A percentile compares a stretch with the other conserved stretches of the same genome.
Conservation (phyloP, 2,329 filamentous ascomycete species). For the Epicoccum sorghinum region DNA sequence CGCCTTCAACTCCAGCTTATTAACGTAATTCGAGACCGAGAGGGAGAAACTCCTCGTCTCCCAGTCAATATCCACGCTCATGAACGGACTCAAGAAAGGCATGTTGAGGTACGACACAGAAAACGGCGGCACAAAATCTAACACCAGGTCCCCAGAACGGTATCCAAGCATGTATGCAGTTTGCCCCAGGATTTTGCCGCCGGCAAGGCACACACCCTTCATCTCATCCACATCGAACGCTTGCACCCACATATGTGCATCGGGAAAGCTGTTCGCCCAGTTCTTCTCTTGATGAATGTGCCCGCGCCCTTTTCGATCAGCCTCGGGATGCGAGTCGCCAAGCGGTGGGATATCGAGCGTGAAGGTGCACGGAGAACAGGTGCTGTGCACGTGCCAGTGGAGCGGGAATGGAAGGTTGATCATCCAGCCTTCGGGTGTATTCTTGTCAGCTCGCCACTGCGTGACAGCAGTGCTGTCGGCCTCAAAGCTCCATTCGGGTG, state of each 20-base stretch:
- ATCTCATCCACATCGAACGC: constrained; percentile 29
- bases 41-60: constrained; percentile 47
- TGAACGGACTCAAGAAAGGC: constrained; percentile 50
- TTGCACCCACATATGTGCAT: constrained; percentile 49
- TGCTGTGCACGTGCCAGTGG: constrained; percentile 59
- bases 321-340: constrained; percentile 24
- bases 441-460: constrained; percentile 45
- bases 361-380: constrained; percentile 50
- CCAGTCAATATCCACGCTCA: constrained; percentile 51
- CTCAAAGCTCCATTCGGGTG: constrained; percentile 47
- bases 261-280: constrained; percentile 55
- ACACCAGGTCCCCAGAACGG: constrained; percentile 41
- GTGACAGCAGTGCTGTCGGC: constrained; percentile 48
- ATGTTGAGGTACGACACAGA: constrained; percentile 41
- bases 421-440: constrained; percentile 55
- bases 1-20: constrained; percentile 51
- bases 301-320: constrained; percentile 42
- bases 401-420: constrained; percentile 55
- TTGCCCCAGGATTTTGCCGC: constrained; percentile 43
- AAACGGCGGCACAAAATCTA: constrained; percentile 55
- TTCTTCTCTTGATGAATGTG: constrained; percentile 59
- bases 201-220: constrained; percentile 39
- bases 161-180: constrained; percentile 56
- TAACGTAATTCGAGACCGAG: constrained; percentile 46
- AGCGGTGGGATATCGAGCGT: constrained; percentile 46